Conservation (phyloP, 176 grass and related monocot species). For the Carex scoparia region DNA sequence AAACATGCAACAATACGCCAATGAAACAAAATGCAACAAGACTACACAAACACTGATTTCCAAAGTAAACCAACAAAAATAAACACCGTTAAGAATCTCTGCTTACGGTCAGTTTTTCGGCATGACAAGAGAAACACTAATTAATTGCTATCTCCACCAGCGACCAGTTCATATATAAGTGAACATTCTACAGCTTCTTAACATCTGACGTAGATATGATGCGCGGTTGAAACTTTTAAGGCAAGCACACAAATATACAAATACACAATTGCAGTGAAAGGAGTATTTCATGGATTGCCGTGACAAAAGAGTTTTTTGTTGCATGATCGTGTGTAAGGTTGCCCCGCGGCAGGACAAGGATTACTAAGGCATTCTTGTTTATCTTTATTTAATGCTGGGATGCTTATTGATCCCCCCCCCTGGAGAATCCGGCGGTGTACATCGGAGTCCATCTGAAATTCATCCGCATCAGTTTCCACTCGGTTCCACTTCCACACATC, state of each 20-base stretch:
- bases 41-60: not conserved
- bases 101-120: not conserved
- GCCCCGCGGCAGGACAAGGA: no score
- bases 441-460: slow-evolving; percentile 7
- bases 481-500: not conserved
- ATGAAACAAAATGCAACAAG: no score
- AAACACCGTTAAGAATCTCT: no score
- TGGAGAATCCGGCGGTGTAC: slow-evolving; percentile 1
- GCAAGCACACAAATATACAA: not conserved
- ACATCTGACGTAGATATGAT: not conserved
- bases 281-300: not conserved
- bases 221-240: not conserved
- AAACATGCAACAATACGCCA: no score
- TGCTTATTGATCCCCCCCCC: no score
- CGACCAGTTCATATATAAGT: no score
- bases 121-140: no score
- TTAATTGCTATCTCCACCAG: no score
- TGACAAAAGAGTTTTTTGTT: not conserved
- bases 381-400: not conserved
- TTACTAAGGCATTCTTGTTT: no score
- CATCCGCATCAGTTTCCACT: not conserved
- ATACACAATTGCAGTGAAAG: not conserved
- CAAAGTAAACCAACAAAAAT: not conserved
- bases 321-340: not conserved
- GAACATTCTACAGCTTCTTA: no score